Base-by-base conservation (phyloP, 148 eudicot genomes). In the Camellia lanceoleosa region DNA sequence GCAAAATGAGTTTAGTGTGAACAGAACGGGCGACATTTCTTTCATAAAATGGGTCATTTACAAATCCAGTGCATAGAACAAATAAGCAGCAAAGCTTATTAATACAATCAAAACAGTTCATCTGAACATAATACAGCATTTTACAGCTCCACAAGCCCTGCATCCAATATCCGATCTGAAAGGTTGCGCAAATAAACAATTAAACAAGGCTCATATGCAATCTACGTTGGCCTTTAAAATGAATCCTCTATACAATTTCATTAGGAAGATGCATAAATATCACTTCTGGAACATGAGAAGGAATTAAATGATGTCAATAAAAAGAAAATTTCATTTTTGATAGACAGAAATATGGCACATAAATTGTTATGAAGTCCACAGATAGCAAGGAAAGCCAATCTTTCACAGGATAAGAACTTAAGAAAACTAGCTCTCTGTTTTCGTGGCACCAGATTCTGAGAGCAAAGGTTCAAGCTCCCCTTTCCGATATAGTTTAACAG, bases 391-490 rank as follows among this genome's bases (percentile, higher is more conserved):
- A 42, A 42, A 58, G 55, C 78, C 30, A 46, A 3, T 61, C 56
- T 46, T 46, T 47, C 15, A 4, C 42, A 13, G 23, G 64, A 4
- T 2, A 14, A 15, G 38, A 47, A 54, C 79, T 84, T 0, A 30
- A 30, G 38, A 30, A 30, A 30, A 30, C 38, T 30, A 88, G 82
- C 82, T 84, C 81, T 86, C 84, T 16, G 85, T 74, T 65, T 79
- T 84, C 58, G 80, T 86, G 64, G 88, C 91, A 78, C 77, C 86
- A 62, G 97, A 97, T 85, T 87, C 91, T 14, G 87, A 85, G 55
- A 95, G 86, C 90, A 95, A 81, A 75, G 88, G 14, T 82, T 93
- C 94, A 71, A 95, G 97, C 74, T 89, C 94, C 80, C 98, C 97
- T 82, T 95, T 86, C 71, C 85, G 86, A 83, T 93, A 68, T 56